phyloP scores from a whole-genome alignment of 495 filamentous ascomycete genomes.

The Neurospora africana region DNA sequence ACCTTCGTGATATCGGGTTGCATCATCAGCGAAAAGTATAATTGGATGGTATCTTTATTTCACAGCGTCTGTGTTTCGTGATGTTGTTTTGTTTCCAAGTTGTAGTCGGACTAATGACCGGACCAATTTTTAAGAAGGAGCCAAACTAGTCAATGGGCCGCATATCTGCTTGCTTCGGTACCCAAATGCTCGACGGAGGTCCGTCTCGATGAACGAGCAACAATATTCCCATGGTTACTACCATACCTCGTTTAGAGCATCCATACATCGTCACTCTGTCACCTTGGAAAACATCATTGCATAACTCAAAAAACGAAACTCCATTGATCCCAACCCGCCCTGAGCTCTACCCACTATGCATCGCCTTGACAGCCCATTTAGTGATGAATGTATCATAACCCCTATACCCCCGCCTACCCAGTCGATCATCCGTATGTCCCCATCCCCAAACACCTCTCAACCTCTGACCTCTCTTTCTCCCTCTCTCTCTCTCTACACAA shows the following conservation, averaged over 20 bases:
- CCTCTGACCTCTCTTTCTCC: background rate
- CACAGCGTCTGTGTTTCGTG: background rate
- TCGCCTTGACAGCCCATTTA: background rate
- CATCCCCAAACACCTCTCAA: background rate
- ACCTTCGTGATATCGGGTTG: background rate
- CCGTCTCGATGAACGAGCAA: background rate
- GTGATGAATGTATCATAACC: background rate
- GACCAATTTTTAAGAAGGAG: background rate
- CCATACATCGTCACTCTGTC: background rate
- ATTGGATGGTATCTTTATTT: background rate
- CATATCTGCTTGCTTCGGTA: background rate
- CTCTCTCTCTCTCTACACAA: constrained; percentile 7
- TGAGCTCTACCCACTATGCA: background rate
- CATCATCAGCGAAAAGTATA: background rate
- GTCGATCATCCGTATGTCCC: background rate
- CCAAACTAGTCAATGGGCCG: background rate
- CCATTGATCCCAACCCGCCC: background rate
- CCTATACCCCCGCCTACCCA: background rate
- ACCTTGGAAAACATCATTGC: background rate
- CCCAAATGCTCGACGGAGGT: background rate
- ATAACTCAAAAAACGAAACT: background rate
- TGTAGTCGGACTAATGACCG: background rate
- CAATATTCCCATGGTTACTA: background rate
- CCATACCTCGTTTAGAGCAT: background rate
- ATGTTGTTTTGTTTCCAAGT: background rate